phyloP scores from a whole-genome alignment of 208 protist species.

The Trypanosomatidae sp. region DNA sequence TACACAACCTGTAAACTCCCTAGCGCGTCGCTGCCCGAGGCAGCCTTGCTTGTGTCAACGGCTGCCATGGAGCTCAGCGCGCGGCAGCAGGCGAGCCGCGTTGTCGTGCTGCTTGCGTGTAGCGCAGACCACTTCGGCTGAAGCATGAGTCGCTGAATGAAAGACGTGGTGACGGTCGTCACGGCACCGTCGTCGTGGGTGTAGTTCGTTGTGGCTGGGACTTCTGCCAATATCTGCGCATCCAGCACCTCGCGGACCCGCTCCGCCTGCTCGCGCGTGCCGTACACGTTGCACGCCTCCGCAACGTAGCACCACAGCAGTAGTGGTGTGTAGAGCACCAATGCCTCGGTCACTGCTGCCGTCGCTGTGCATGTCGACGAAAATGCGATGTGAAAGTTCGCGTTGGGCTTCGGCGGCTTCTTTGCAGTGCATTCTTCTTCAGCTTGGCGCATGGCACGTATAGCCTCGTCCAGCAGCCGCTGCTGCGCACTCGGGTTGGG shows the following conservation, averaged over 20 bases:
- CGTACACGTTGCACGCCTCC: conserved; percentile 21
- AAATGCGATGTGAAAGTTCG: neutral
- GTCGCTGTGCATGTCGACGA: neutral
- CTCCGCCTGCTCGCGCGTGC: conserved; percentile 19
- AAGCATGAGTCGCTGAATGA: conserved; percentile 31
- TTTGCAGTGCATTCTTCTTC: conserved; percentile 4
- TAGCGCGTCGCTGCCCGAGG: conserved; percentile 7
- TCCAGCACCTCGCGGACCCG: conserved; percentile 17
- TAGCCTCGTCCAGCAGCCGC: conserved; percentile 38
- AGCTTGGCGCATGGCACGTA: conserved; percentile 38
- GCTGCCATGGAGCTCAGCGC: conserved; percentile 17
- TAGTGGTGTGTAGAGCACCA: conserved; percentile 21
- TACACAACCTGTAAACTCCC: conserved; percentile 44
- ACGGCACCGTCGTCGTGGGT: neutral
- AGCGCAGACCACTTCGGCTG: conserved; percentile 22
- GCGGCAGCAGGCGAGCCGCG: conserved; percentile 23
- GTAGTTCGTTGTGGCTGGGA: neutral
- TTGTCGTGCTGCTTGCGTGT: conserved; percentile 18
- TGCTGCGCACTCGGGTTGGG: conserved; percentile 34
- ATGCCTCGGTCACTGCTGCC: neutral
- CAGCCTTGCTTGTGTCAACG: neutral
- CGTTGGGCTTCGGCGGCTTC: neutral
- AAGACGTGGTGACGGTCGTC: conserved; percentile 13
- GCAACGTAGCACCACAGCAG: conserved; percentile 62
- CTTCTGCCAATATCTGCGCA: conserved; percentile 16